A percentile compares a stretch with the other conserved stretches of the same genome.
These are phyloP conservation scores for Niebla homalea DNA, from an alignment of 495 filamentous ascomycete genomes.

Conservation along the genomic window DNA sequence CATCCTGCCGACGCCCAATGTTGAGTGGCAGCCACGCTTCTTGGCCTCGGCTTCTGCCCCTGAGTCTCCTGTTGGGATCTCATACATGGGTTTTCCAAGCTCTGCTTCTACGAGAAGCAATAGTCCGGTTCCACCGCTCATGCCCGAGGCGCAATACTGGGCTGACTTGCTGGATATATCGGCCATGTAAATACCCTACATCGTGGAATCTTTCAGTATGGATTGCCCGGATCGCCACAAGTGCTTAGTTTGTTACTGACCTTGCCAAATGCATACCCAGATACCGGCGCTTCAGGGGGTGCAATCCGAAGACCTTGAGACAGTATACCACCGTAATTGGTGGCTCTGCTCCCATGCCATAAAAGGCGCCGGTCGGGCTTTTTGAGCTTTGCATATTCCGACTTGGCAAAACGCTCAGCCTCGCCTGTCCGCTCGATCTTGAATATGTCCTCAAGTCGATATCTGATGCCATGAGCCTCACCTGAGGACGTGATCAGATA, in stretches of 20 bases:
- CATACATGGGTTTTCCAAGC: slow-evolving; percentile 50
- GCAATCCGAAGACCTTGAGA: slow-evolving; percentile 78
- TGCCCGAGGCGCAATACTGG: slow-evolving; percentile 52
- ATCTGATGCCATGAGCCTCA: slow-evolving; percentile 34
- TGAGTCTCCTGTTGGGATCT: slow-evolving; percentile 18
- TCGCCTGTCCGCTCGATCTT: slow-evolving; percentile 69
- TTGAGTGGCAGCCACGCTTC: slow-evolving; percentile 45
- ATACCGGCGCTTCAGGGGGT: slow-evolving; percentile 66
- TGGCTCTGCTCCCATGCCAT: slow-evolving; percentile 63
- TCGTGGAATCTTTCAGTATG: not conserved
- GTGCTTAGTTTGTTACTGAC: not conserved
- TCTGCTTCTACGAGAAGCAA: slow-evolving; percentile 63
- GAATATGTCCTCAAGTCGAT: slow-evolving; percentile 58
- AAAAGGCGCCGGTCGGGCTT: slow-evolving; percentile 54
- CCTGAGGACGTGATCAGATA: slow-evolving; percentile 55
- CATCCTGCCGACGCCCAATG: slow-evolving; percentile 47
- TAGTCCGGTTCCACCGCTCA: slow-evolving; percentile 44
- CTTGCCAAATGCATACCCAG: slow-evolving; percentile 74
- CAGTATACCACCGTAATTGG: slow-evolving; percentile 74
- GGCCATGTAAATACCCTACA: slow-evolving; percentile 66
- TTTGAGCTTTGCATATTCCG: slow-evolving; percentile 27
- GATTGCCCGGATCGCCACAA: not conserved
- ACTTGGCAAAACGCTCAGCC: slow-evolving; percentile 49
- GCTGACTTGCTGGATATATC: slow-evolving; percentile 72
- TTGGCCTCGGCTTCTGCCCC: slow-evolving; percentile 49